phyloP scores from a whole-genome alignment of 2,329 filamentous ascomycete species.

The Sporothrix brunneoviolacea region DNA sequence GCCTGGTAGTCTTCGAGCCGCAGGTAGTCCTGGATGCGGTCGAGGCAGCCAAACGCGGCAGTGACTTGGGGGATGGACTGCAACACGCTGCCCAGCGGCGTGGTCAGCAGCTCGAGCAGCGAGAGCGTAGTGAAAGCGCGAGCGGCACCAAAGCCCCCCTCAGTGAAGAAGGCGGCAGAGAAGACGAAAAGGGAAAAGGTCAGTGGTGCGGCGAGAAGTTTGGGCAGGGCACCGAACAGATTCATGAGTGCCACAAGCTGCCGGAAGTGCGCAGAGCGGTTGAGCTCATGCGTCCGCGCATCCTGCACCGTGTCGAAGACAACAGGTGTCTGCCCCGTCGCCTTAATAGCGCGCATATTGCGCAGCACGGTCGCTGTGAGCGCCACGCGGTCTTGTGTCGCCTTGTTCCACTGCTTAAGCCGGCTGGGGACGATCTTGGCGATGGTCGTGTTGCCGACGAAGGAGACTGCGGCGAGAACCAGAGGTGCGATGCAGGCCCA shows the following conservation, averaged over 20 bases:
- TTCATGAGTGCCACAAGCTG: neutral
- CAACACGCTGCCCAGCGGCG: neutral
- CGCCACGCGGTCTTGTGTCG: neutral
- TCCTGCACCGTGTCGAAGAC: neutral
- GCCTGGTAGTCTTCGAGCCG: neutral
- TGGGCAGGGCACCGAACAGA: neutral
- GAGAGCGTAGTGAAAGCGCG: neutral
- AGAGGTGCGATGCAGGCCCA: constrained; percentile 2
- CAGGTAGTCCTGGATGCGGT: constrained; percentile 31
- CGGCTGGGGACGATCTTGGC: neutral
- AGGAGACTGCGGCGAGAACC: neutral
- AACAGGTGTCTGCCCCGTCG: neutral
- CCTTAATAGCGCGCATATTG: neutral
- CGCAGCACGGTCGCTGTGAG: neutral
- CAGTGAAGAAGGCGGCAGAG: neutral
- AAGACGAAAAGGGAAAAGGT: neutral
- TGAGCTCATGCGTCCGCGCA: neutral
- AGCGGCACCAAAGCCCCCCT: neutral
- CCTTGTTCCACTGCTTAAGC: neutral
- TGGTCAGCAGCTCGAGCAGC: neutral
- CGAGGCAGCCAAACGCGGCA: constrained; percentile 20
- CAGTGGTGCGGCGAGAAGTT: neutral
- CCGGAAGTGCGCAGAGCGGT: neutral
- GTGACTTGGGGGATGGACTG: neutral
- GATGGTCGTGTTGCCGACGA: neutral